These are phyloP conservation scores for Penicillium sp. DNA, from an alignment of 2,329 filamentous ascomycete genomes.

Conservation along the genomic window DNA sequence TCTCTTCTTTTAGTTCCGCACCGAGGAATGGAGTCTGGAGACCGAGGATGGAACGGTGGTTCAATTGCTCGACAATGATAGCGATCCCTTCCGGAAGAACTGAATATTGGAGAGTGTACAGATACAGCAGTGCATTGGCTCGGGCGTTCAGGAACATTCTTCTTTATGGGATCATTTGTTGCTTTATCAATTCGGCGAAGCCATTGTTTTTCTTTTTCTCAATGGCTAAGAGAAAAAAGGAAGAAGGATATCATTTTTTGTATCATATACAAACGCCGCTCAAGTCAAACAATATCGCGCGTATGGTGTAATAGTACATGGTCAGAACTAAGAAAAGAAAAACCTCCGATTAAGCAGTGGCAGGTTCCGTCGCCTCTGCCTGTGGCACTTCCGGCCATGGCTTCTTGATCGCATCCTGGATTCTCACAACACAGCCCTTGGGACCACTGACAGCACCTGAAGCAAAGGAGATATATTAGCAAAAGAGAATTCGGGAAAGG, in stretches of 20 bases:
- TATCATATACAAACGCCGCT: conserved; percentile 41
- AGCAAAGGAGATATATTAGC: conserved; percentile 8
- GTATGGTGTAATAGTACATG: conserved; percentile 40
- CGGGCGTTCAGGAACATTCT: conserved; percentile 19
- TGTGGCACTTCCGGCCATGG: conserved; percentile 57
- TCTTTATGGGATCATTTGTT: conserved; percentile 10
- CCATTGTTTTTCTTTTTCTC: background rate
- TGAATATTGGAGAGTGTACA: conserved; percentile 40
- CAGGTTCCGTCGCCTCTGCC: conserved; percentile 15
- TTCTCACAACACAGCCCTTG: conserved; percentile 76
- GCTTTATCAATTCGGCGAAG: conserved; percentile 2
- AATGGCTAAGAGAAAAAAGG: conserved; percentile 9
- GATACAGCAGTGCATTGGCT: conserved; percentile 22
- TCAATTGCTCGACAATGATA: conserved; percentile 68
- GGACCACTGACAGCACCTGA: conserved; percentile 75
- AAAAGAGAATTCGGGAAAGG: background rate
- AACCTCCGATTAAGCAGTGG: conserved; percentile 24
- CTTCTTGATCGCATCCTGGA: conserved; percentile 92
- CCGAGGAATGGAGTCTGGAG: conserved; percentile 83
- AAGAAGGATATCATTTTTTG: conserved; percentile 39
- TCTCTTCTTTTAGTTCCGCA: conserved; percentile 64
- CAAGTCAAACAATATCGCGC: conserved; percentile 29
- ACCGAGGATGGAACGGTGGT: conserved; percentile 64
- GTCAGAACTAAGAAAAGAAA: conserved; percentile 9
- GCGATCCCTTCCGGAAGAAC: conserved; percentile 62